A percentile compares a stretch with the other conserved stretches of the same genome.
phyloP scores from a whole-genome alignment of 1,284 basidiomycete species.

The Ceratobasidium sp. region DNA sequence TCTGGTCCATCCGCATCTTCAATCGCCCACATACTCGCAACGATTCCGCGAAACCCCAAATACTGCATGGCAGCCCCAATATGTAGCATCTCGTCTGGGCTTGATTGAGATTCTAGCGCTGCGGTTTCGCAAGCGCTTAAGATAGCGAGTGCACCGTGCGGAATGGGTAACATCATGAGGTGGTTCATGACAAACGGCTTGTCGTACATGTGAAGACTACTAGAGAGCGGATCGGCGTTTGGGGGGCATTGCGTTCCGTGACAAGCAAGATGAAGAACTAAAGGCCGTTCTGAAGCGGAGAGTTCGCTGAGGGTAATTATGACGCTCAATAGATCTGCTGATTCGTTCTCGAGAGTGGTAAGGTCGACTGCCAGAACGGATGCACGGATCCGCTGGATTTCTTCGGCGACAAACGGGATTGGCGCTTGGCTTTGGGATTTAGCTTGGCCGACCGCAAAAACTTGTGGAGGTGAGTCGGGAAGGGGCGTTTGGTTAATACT shows the following conservation, averaged over 20 bases:
- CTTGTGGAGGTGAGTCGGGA: neutral
- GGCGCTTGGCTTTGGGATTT: neutral
- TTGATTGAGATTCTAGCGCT: neutral
- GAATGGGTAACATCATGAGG: slow-evolving; percentile 11
- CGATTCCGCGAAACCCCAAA: slow-evolving; percentile 1
- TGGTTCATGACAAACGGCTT: neutral
- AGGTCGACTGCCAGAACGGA: neutral
- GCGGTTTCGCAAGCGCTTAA: slow-evolving; percentile 18
- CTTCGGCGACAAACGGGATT: neutral
- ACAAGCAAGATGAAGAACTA: slow-evolving; percentile 16
- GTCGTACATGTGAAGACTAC: neutral
- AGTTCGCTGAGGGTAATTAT: neutral
- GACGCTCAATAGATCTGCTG: neutral
- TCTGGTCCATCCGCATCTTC: slow-evolving; percentile 8
- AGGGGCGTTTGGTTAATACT: neutral
- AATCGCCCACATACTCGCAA: slow-evolving; percentile 30
- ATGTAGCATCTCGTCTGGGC: neutral
- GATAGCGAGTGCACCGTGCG: slow-evolving; percentile 10
- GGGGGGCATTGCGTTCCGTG: neutral
- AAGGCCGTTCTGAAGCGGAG: neutral
- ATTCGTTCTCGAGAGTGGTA: neutral
- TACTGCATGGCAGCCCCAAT: neutral
- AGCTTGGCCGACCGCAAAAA: neutral
- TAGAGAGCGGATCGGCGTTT: neutral
- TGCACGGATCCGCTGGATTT: neutral